Evolutionary conservation across 768 basidiomycete genomes (phyloP), one percentile per base, ranked within the genome.

Genomic region (Calocybe gangraenosa): DNA sequence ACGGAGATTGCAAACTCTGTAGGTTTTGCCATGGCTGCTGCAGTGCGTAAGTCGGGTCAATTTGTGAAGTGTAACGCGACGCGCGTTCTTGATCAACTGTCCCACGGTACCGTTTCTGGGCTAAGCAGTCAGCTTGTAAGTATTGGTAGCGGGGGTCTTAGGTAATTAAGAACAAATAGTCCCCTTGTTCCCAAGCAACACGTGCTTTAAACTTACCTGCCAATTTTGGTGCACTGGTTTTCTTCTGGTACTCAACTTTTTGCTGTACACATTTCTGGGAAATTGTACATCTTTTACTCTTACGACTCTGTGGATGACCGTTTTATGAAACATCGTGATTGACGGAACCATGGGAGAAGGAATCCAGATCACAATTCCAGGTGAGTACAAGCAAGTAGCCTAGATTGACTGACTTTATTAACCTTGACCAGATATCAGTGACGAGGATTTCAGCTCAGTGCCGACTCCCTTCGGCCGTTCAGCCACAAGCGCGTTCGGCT

Each of bases 401-500:
- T 44, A 9, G 30, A 13, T 21, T 37, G 40, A 34, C 47, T 30
- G 39, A 40, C 33, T 45, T 33, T 39, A 36, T 53, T 54, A 51
- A 39, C 37, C 34, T 38, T 32, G 37, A 47, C 23, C 56, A 92
- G 89, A 88, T 61, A 84, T 92, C 64, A 84, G 83, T 55, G 87
- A 89, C 53, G 85, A 87, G 50, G 82, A 87, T 54, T 77, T 75
- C 50, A 65, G 65, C 48, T 66, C 74, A 40, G 71, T 76, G 2
- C 79, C 86, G 17, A 79, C 78, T 42, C 81, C 86, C 1, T 90
- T 91, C 65, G 84, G 85, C 44, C 80, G 86, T 23, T 62, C 75
- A 42, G 76, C 65, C 39, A 66, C 61, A 11, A 52, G 61, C 50
- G 57, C 55, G 3, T 73, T 76, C 58, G 72, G 75, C 15, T 68